Base-by-base conservation (phyloP, 495 filamentous ascomycete species). In the Daldinia vernicosa region DNA sequence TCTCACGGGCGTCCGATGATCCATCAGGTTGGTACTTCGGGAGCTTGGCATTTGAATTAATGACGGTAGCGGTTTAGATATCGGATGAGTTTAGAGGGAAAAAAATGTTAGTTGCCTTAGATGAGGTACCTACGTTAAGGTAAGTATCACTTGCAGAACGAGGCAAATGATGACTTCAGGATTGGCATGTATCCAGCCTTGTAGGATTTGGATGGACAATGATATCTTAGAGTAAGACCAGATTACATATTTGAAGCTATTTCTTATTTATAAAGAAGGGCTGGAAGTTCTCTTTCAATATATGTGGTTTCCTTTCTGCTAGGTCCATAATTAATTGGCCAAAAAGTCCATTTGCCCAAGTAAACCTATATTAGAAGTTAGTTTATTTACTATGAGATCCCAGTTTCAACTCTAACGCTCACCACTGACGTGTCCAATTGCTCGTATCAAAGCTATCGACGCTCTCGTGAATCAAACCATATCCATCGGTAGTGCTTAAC, bases 261-360 rank as follows among this genome's bases (percentile, higher is more conserved):
- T 52, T 47, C 24, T 56, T 67, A 40, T 67, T 28, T 53, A 58
- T 70, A 22, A 63, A 52, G 27, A 70, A n/a, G 5, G 75, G 75
- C 56, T 84, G 82, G 62, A 79, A 84, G 27, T 76, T 81, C 69
- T 76, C 53, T 59, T 73, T 60, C 24, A 84, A 54, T 24, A 84
- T 67, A 5, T 78, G 47, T 17, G 80, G 80, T 63, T 80, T 84
- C 56, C 81, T 81, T 9, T 70, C 58, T 30, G 81, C 72, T 50
- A 92, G 69, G 71, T 90, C 86, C 57, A 91, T 74, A 39, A 92
- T 84, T 82, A 87, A 85, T 75, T 90, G 85, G 14, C 89, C 89
- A 75, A 91, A 91, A 57, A 91, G 78, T 15, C 89, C 89, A 72
- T 91, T 91, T 8, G 87, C 88, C 89, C 89, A 90, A 0, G 87